Evolutionary conservation across 1,284 basidiomycete species (phyloP).

Genomic region (Bothia castanella): DNA sequence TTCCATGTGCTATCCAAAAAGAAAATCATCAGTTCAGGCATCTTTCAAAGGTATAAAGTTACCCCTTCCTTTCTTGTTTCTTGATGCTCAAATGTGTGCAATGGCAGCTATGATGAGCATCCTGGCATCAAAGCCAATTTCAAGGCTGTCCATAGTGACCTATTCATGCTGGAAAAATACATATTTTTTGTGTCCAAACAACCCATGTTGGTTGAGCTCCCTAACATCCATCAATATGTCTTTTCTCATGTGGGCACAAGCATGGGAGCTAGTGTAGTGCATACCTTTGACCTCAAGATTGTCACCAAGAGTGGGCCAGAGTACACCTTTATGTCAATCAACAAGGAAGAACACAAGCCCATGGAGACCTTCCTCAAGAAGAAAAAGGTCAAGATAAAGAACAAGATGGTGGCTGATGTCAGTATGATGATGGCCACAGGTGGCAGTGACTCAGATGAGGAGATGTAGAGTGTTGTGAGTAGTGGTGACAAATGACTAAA

Average conservation of each 20-base stretch:
- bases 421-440: slow-evolving; percentile 68
- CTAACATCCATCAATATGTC: slow-evolving; percentile 87
- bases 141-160: slow-evolving; percentile 95
- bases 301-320: slow-evolving; percentile 80
- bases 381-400: slow-evolving; percentile 93
- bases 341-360: slow-evolving; percentile 91
- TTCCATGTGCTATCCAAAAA: slow-evolving; percentile 86
- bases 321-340: slow-evolving; percentile 88
- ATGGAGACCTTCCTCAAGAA: slow-evolving; percentile 84
- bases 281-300: slow-evolving; percentile 94
- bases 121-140: slow-evolving; percentile 94
- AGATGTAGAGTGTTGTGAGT: slow-evolving; percentile 77
- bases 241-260: slow-evolving; percentile 96
- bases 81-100: slow-evolving; percentile 3
- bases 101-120: slow-evolving; percentile 63
- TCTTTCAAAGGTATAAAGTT: slow-evolving; percentile 70
- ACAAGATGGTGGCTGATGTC: slow-evolving; percentile 90
- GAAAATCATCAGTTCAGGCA: slow-evolving; percentile 85
- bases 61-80: not conserved
- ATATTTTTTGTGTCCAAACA: slow-evolving; percentile 98
- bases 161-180: slow-evolving; percentile 98
- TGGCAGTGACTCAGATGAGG: slow-evolving; percentile 77
- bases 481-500: slow-evolving; percentile 62
- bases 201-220: slow-evolving; percentile 87
- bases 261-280: slow-evolving; percentile 75